Evolutionary conservation across 2,329 filamentous ascomycete genomes (phyloP).

Genomic region (Xylogone sp.): DNA sequence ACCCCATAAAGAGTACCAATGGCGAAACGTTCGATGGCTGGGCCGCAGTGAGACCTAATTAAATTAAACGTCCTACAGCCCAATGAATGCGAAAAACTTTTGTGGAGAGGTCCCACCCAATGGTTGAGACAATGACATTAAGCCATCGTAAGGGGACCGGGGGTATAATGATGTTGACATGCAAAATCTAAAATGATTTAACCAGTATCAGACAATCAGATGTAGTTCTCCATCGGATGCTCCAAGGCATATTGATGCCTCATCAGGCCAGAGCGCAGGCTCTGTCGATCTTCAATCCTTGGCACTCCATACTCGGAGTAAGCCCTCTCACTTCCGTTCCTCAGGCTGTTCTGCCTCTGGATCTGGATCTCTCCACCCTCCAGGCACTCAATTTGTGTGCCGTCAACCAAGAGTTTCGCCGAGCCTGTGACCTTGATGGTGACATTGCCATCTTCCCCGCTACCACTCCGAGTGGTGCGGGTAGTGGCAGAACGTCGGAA

Average conservation of each 20-base stretch:
- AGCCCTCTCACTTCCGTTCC: slow-evolving; percentile 48
- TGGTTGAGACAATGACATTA: too few species aligned
- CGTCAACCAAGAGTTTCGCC: slow-evolving; percentile 52
- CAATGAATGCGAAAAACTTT: too few species aligned
- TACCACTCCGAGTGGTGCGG: slow-evolving; percentile 43
- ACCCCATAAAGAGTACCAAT: background rate
- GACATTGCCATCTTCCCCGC: slow-evolving; percentile 46
- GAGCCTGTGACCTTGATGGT: slow-evolving; percentile 57
- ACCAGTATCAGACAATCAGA: background rate
- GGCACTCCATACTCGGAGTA: slow-evolving; percentile 29
- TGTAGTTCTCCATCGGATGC: background rate
- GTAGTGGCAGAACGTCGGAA: slow-evolving; percentile 59
- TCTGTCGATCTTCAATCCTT: background rate
- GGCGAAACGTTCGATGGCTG: background rate
- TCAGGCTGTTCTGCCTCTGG: slow-evolving; percentile 33
- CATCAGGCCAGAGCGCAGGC: background rate
- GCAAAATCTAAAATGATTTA: too few species aligned
- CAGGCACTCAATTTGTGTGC: slow-evolving; percentile 53
- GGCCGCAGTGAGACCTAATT: too few species aligned
- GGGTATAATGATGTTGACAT: too few species aligned
- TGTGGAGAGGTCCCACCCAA: too few species aligned
- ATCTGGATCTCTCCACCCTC: slow-evolving; percentile 60
- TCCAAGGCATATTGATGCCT: background rate
- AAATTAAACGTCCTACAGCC: too few species aligned
- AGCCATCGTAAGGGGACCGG: too few species aligned